Base-by-base conservation (phyloP, 2,329 filamentous ascomycete genomes). In the Diaporthe aspalathi region DNA sequence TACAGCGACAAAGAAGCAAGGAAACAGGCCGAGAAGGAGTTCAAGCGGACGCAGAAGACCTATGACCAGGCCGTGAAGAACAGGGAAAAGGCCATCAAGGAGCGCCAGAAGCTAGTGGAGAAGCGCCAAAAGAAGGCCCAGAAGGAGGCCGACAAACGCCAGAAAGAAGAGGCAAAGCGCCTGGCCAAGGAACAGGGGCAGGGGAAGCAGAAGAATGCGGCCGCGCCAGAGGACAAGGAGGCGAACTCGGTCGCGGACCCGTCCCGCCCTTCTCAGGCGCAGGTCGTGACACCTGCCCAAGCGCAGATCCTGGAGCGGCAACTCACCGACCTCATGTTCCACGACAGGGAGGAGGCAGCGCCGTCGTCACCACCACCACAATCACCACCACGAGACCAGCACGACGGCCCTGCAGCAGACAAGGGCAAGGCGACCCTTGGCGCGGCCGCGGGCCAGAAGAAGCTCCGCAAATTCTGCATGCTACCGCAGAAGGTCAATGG, bases 381-480 rank as follows among this genome's bases (percentile, higher is more conserved):
- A 6, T n/a, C 52, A 35, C 70, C 66, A 50, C 74, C 17, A 62
- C 70, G 20, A 73, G 72, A 16, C 57, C 71, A 29, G 38, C 14
- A 8, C n/a, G 20, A 29, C 53, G 67, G 29, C 40, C 53, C 20
- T 5, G 11, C 49, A 38, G 56, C 17, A 57, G 71, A 73, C 35
- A 70, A 73, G 63, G 52, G 74, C 38, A 91, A 91, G 76, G 29
- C 45, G 5, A 68, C 17, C n/a, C 67, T 65, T 1, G 70, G 53
- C 35, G 29, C 29, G 3, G 50, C 2, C 32, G 69, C 27, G 43
- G 71, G 71, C 27, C 70, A 74, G 68, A 63, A 74, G 50, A 91
- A 91, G 76, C 86, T 92, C 65, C 88, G 89, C 71, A 95, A 93
- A 77, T 97, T 98, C 80, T 96, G 94, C 81, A 90, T 91, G 75